Evolutionary conservation across 1,284 basidiomycete species (phyloP), one percentile per base, ranked within the genome.

Genomic region (Puccinia polysora): DNA sequence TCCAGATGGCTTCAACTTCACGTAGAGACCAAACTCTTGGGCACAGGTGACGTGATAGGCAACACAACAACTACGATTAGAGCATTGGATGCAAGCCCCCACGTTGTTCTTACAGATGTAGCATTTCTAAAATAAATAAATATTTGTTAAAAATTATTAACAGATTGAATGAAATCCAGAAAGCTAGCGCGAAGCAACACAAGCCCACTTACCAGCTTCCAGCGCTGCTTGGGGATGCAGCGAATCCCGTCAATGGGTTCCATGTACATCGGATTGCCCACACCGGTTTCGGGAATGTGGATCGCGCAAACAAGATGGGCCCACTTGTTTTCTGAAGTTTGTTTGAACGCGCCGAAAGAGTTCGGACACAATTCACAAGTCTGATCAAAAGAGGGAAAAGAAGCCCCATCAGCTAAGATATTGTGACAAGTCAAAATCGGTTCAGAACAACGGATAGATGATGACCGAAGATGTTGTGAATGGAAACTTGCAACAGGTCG

Each of bases 261-360:
- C 95, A 98, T 98, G 80, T 97, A 97, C 10, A 94, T 89, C 6
- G 93, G 88, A 79, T 98, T 98, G 38, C 89, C 88, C 4, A 97
- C 91, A 47, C 89, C 86, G 7, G 92, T 92, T 80, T 98, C 96
- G 0, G 96, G 94, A 3, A 97, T 88, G 91, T 93, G 98, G 75
- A 98, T 96, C 2, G 95, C 93, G 78, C 96, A 99, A 0, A 98
- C 84, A 0, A 99, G 82, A 80, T 99, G 96, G 0, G 92, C 90
- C 96, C 96, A 99, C 74, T 93, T 89, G 0, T 91, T 92, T 25
- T 87, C 85, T 0, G 87, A 86, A 0, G 96, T 97, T 81, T 98
- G 96, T 79, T 99, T 99, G 84, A 98, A 99, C 1, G 96, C 96
- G 12, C 95, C 96, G 12, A 91, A 94, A 81, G 97, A 91, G 75